Base-by-base conservation (phyloP, 768 basidiomycete species). In the Podaxis sp. region DNA sequence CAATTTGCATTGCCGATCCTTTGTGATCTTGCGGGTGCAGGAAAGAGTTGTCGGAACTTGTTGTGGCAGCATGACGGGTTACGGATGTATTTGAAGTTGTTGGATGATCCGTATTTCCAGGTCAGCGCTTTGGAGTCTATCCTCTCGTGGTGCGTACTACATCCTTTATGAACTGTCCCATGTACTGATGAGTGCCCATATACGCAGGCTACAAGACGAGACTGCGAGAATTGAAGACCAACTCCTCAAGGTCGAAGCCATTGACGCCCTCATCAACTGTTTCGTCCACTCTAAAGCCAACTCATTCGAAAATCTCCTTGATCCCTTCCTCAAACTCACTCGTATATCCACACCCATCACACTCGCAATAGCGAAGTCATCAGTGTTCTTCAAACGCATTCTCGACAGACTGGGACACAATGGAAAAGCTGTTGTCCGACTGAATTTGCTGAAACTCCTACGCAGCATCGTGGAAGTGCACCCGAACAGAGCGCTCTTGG, bases 1-100 rank as follows among this genome's bases (percentile, higher is more conserved):
- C 96, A 99, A 69, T 98, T 99, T 69, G 97, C 96, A 0, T 79
- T 99, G 40, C 96, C 97, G 0, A 96, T 99, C 65, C 80, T 99
- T 3, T 98, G 96, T 74, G 97, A 99, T 71, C 84, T 98, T 49
- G 94, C 96, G 0, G 93, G 91, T 73, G 94, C 96, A 3, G 93
- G 95, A 53, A 98, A 98, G 80, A 92, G 88, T 61, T 95, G 94
- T 70, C 83, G 97, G 46, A 89, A 87, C 47, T 69, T 96, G 50
- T 77, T 98, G 60, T 96, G 96, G 96, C 92, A 96, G 69, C 89
- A 97, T 68, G 89, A 95, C 66, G 96, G 95, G n/a, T 76, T 99
- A 37, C 71, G 73, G 29, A 79, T 95, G 81, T 96, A 96, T 69
- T 72, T 93, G 63, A 84, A 82, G 66, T 80, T 95, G 22, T 75